These are phyloP conservation scores for Lophiostoma macrostomum DNA, from an alignment of 495 filamentous ascomycete genomes.

Conservation along the genomic window DNA sequence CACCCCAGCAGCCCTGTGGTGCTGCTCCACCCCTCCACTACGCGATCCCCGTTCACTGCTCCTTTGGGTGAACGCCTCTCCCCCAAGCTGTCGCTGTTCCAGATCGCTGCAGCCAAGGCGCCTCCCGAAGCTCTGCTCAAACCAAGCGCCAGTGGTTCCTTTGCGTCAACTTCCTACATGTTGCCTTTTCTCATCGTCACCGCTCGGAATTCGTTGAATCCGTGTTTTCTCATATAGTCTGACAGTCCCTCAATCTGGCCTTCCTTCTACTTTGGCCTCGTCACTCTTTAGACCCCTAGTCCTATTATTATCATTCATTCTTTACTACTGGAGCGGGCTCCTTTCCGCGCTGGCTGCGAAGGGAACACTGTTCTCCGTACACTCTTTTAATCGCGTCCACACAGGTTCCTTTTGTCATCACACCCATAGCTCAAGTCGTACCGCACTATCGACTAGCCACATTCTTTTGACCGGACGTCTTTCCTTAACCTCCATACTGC, in stretches of 20 bases:
- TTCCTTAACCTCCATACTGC: conserved; percentile 14
- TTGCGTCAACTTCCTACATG: conserved; percentile 32
- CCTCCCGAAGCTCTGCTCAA: conserved; percentile 33
- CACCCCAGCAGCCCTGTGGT: conserved; percentile 15
- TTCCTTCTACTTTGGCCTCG: conserved; percentile 37
- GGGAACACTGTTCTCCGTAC: conserved; percentile 29
- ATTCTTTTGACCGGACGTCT: conserved; percentile 28
- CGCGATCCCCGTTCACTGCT: conserved; percentile 12
- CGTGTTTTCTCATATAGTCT: conserved; percentile 32
- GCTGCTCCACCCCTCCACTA: conserved; percentile 13
- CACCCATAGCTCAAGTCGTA: conserved; percentile 20
- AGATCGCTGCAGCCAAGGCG: conserved; percentile 37
- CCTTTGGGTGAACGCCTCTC: conserved; percentile 34
- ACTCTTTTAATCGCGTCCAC: conserved; percentile 29
- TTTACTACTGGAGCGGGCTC: conserved; percentile 33
- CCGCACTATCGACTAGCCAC: conserved; percentile 32
- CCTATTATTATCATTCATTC: conserved; percentile 30
- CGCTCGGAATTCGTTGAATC: conserved; percentile 25
- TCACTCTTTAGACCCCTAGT: conserved; percentile 34
- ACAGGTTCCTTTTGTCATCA: conserved; percentile 25
- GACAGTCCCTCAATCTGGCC: conserved; percentile 22
- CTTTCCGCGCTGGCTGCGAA: conserved; percentile 36
- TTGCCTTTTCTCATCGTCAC: conserved; percentile 27
- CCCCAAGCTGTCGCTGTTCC: conserved; percentile 35
- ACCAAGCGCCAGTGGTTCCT: conserved; percentile 32